phyloP scores from a whole-genome alignment of 164 flowering plant genomes.

The Kingdonia uniflora region DNA sequence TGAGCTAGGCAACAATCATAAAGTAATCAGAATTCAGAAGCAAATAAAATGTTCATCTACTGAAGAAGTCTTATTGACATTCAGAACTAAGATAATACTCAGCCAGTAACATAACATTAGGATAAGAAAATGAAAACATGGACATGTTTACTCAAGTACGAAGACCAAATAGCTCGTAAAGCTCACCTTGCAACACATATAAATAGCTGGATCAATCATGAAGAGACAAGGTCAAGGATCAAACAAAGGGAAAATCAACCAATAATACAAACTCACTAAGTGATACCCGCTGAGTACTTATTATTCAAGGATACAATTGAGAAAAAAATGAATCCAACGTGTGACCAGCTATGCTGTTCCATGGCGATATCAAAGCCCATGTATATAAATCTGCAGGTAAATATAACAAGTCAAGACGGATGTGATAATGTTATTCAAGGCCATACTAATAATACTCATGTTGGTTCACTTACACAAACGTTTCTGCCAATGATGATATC shows the following conservation, averaged over 20 bases:
- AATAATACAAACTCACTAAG: not conserved
- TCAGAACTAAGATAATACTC: too few species aligned
- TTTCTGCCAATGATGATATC: constrained; percentile 97
- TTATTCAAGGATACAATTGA: constrained; percentile 87
- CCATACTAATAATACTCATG: not conserved
- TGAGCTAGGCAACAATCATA: too few species aligned
- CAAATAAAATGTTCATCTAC: too few species aligned
- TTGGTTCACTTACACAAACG: constrained; percentile 69
- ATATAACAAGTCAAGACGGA: constrained; percentile 9
- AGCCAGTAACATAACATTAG: too few species aligned
- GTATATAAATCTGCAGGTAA: constrained; percentile 76
- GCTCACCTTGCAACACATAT: constrained; percentile 86
- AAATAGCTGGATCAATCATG: constrained; percentile 44
- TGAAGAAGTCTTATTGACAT: too few species aligned
- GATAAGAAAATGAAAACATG: too few species aligned
- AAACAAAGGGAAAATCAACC: not conserved
- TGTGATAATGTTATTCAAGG: not conserved
- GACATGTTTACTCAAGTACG: too few species aligned
- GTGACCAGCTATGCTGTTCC: constrained; percentile 99
- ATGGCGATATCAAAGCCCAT: constrained; percentile 99
- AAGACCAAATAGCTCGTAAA: too few species aligned
- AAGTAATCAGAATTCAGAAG: too few species aligned
- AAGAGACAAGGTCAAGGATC: constrained; percentile 41
- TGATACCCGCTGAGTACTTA: not conserved
- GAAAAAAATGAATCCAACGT: constrained; percentile 93